Evolutionary conservation across 2,329 filamentous ascomycete genomes (phyloP).

Genomic region (Albophoma yamanashiensis): DNA sequence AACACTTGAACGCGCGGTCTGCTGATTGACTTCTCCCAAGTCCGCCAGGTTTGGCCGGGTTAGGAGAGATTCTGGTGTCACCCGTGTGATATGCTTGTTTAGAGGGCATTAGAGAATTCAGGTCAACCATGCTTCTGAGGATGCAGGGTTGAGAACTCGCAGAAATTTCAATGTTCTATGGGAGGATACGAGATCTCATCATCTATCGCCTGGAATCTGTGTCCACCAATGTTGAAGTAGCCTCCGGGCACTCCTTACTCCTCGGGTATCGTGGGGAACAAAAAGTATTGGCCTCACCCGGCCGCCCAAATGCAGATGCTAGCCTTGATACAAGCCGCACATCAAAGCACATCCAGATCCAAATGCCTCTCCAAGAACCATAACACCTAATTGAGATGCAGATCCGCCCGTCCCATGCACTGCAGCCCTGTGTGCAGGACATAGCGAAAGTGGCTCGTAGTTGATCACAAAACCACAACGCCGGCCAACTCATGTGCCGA

Average conservation of each 20-base stretch:
- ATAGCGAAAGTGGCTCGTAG: not conserved
- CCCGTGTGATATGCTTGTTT: too few species aligned
- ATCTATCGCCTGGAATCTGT: not conserved
- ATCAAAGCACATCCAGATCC: constrained; percentile 11
- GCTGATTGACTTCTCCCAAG: not conserved
- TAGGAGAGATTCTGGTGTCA: not conserved
- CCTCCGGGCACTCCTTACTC: constrained; percentile 10
- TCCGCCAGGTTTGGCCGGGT: not conserved
- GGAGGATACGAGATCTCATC: not conserved
- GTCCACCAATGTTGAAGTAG: constrained; percentile 7
- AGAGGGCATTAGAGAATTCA: too few species aligned
- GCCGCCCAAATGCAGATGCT: constrained; percentile 15
- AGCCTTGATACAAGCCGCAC: constrained; percentile 15
- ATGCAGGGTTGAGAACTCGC: not conserved
- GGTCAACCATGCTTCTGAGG: not conserved
- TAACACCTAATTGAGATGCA: constrained; percentile 7
- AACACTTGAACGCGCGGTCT: not conserved
- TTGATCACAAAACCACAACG: not conserved
- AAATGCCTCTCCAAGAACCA: constrained; percentile 8
- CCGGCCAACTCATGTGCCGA: not conserved
- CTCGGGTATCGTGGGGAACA: constrained; percentile 18
- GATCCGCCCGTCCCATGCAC: constrained; percentile 2
- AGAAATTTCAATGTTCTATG: not conserved
- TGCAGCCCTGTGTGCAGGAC: constrained; percentile 4
- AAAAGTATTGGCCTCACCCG: constrained; percentile 18